These are phyloP conservation scores for Agrostemma githago DNA, from an alignment of 148 eudicot genomes.

Conservation along the genomic window DNA sequence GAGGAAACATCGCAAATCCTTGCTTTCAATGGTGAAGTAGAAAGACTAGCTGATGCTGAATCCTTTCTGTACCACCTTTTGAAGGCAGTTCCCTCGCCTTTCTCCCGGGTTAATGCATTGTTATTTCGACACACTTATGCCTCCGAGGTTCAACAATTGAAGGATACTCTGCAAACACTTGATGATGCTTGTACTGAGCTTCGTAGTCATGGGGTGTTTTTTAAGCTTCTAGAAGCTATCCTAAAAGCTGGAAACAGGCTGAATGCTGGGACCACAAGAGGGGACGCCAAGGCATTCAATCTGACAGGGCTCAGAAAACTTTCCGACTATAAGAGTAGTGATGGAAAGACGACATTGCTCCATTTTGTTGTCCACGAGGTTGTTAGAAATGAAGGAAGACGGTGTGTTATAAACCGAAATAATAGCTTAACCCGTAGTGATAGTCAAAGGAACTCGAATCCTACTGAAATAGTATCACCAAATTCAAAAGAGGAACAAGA, in stretches of 20 bases:
- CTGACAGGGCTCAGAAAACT: slow-evolving; percentile 66
- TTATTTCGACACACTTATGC: slow-evolving; percentile 54
- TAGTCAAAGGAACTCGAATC: slow-evolving; percentile 25
- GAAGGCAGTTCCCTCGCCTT: slow-evolving; percentile 65
- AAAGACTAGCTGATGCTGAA: slow-evolving; percentile 77
- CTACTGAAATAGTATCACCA: slow-evolving; percentile 14
- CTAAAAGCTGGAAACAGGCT: slow-evolving; percentile 85
- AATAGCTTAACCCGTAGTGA: slow-evolving; percentile 33
- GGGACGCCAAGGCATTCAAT: slow-evolving; percentile 84
- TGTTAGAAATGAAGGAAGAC: slow-evolving; percentile 78
- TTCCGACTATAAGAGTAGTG: slow-evolving; percentile 80
- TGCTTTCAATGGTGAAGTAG: slow-evolving; percentile 53
- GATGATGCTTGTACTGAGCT: slow-evolving; percentile 74
- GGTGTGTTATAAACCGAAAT: slow-evolving; percentile 46
- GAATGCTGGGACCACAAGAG: slow-evolving; percentile 84
- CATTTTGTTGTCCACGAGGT: slow-evolving; percentile 88
- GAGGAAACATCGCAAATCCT: slow-evolving; percentile 60
- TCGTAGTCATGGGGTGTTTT: slow-evolving; percentile 55
- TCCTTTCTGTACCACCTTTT: slow-evolving; percentile 71
- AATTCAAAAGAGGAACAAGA: slow-evolving; percentile 52
- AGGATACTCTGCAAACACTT: slow-evolving; percentile 50
- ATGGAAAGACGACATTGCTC: slow-evolving; percentile 81
- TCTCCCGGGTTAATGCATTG: slow-evolving; percentile 63
- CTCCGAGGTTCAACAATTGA: slow-evolving; percentile 44
- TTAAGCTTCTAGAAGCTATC: slow-evolving; percentile 86